These are phyloP conservation scores for Hyaloraphidium curvatum DNA, from an alignment of 192 early-diverging fungal species.

Conservation along the genomic window DNA sequence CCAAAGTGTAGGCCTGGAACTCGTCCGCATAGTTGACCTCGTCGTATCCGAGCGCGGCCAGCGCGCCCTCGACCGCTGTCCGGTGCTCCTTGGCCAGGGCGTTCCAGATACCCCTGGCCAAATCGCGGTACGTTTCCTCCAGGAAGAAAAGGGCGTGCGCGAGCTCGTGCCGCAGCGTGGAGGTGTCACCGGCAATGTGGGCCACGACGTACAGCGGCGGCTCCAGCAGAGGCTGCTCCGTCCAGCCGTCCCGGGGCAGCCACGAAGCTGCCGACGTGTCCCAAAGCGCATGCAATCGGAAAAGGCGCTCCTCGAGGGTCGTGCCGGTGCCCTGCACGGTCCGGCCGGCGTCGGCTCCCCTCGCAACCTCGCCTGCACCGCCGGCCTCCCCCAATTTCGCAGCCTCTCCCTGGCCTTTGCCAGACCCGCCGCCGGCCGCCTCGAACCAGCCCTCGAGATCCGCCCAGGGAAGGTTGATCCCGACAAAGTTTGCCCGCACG, in stretches of 20 bases:
- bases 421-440: neutral
- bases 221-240: neutral
- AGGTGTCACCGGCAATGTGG: neutral
- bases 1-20: slow-evolving; percentile 3
- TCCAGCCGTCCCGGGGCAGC: no score
- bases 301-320: neutral
- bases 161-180: neutral
- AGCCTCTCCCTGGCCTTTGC: neutral
- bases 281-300: no score
- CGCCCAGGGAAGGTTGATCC: neutral
- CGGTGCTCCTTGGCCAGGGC: neutral
- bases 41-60: neutral
- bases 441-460: neutral
- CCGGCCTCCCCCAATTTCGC: neutral
- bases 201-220: neutral
- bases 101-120: neutral
- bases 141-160: neutral
- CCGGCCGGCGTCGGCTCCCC: neutral
- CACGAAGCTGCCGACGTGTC: no score
- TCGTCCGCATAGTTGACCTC: neutral
- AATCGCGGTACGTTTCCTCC: neutral
- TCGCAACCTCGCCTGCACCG: neutral
- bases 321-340: neutral
- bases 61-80: neutral
- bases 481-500: neutral